Conservation (phyloP, 1,284 basidiomycete genomes). For the Melampsora larici-populina region DNA sequence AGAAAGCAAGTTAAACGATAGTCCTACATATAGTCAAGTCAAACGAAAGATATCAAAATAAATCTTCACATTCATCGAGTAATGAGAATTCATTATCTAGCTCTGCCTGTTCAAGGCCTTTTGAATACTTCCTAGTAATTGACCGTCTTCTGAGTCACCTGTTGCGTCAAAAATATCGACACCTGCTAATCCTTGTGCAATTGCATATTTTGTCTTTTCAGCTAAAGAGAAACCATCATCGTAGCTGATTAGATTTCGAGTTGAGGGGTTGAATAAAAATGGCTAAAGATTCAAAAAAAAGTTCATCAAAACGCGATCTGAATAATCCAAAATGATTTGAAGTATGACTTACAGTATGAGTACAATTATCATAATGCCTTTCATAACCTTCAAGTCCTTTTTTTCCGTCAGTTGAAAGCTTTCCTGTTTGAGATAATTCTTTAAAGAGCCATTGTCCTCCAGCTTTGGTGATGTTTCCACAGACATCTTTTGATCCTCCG, state of each 20-base stretch:
- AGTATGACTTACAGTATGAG: conserved; percentile 22
- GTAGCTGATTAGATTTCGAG: conserved; percentile 28
- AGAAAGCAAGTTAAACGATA: no score
- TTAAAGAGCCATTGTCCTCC: conserved; percentile 36
- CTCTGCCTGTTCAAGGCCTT: background rate
- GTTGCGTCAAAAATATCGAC: conserved; percentile 39
- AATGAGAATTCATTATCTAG: background rate
- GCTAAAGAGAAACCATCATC: conserved; percentile 28
- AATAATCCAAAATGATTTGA: background rate
- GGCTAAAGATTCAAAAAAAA: conserved; percentile 12
- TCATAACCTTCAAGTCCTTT: conserved; percentile 28
- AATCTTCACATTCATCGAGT: no score
- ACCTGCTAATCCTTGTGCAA: conserved; percentile 17
- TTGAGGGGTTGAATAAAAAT: conserved; percentile 40
- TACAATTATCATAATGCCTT: conserved; percentile 29
- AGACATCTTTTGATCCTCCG: background rate
- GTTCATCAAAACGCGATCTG: background rate
- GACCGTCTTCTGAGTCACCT: conserved; percentile 18
- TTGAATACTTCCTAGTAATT: conserved; percentile 13
- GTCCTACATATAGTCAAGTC: no score
- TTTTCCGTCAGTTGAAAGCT: conserved; percentile 26
- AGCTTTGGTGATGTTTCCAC: conserved; percentile 15
- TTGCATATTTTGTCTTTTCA: conserved; percentile 29
- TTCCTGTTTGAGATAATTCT: conserved; percentile 22
- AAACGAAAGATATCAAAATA: no score